Evolutionary conservation across 2,329 filamentous ascomycete species (phyloP), one percentile per base, ranked within the genome.

Genomic region (Neofusicoccum parvum): DNA sequence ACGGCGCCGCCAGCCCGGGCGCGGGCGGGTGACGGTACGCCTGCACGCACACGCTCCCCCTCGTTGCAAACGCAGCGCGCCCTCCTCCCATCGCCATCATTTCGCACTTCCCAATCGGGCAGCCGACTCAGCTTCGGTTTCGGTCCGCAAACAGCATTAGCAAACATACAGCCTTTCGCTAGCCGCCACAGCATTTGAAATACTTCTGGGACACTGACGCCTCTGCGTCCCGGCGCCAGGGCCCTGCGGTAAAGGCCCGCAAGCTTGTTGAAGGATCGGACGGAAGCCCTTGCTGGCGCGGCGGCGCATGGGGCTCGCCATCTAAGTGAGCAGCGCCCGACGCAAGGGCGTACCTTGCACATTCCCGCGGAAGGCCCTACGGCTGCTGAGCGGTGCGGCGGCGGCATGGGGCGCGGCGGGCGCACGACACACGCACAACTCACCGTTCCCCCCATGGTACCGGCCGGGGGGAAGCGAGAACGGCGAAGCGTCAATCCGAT

Each of bases 181-280:
- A 63, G 59, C 46, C 56, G 48, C 59, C 46, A 43, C 46, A 63
- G 59, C 59, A 63, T 63, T 63, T 63, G 23, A 63, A 63, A 63
- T 63, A 63, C 59, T 17, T 32, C 59, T 36, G 36, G 46, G n/a
- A 50, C 59, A 50, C 59, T 50, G 45, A 50, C 46, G 15, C 59
- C 48, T 63, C 46, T 51, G 43, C 45, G 58, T 39, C 58, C 46
- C 23, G 17, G 58, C 58, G 45, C 43, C 36, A 39, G 43, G 46
- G 46, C 32, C 59, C 59, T 41, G 56, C 56, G 56, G 56, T 48
- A 60, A 37, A 48, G 56, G 41, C 15, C 56, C 56, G 56, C 43
- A 60, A 48, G 56, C 54, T 59, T 45, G 53, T 39, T n/a, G 39
- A 59, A 59, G 54, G 54, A 59, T 59, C 54, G 39, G 54, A n/a